Evolutionary conservation across 2,329 filamentous ascomycete species (phyloP).

Genomic region (Pseudocercospora cruenta): DNA sequence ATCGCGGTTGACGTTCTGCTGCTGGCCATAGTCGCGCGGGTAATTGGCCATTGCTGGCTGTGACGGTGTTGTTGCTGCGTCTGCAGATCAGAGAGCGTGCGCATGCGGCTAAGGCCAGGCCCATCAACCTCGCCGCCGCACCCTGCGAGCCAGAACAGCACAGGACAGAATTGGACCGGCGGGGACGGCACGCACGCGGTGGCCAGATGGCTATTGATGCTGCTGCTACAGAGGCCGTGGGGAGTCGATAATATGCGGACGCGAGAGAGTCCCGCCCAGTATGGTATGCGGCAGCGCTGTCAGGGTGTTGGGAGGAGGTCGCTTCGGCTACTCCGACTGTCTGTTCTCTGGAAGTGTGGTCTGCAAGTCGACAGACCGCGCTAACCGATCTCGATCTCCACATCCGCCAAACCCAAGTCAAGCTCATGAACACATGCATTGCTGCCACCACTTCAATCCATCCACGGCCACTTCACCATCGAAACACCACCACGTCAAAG

Average conservation of each 20-base stretch:
- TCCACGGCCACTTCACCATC: neutral
- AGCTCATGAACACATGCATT: neutral
- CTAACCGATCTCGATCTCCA: neutral
- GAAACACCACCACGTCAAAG: neutral
- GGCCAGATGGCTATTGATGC: neutral
- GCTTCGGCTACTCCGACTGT: neutral
- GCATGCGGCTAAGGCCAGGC: constrained; percentile 4
- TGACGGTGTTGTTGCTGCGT: neutral
- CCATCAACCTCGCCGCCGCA: constrained; percentile 10
- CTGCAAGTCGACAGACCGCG: neutral
- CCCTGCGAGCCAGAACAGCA: neutral
- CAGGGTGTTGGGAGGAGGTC: neutral
- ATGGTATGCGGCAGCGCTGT: neutral
- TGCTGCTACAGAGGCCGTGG: neutral
- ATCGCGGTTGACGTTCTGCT: constrained; percentile 61
- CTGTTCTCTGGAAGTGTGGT: neutral
- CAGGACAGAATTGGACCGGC: neutral
- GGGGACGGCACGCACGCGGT: neutral
- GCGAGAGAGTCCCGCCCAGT: neutral
- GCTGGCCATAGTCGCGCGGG: constrained; percentile 56
- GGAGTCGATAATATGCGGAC: neutral
- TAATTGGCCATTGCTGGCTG: constrained; percentile 62
- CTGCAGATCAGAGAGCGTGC: neutral
- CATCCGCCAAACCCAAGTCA: neutral
- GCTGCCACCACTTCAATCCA: neutral